A percentile compares a stretch with the other conserved stretches of the same genome.
Evolutionary conservation across 306 rosid genomes (phyloP).

Genomic region (Ammopiptanthus mongolicus): DNA sequence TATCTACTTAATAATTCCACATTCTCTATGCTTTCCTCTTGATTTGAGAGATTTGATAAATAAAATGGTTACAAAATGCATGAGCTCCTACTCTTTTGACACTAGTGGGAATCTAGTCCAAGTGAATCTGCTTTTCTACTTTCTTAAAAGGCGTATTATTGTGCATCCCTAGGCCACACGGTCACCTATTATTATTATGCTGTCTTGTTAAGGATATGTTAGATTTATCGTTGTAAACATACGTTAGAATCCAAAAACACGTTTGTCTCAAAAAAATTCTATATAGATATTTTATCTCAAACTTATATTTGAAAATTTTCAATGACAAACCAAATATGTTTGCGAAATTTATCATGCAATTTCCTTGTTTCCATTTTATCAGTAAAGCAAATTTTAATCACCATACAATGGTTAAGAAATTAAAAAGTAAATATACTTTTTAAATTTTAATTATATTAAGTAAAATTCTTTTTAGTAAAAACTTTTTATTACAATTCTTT

Average conservation of each 20-base stretch:
- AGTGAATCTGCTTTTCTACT: constrained; percentile 16
- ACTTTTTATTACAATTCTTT: too few relatives aligned
- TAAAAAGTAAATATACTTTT: too few relatives aligned
- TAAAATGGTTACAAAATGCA: constrained; percentile 11
- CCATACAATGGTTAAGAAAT: too few relatives aligned
- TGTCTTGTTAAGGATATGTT: too few relatives aligned
- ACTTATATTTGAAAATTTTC: too few relatives aligned
- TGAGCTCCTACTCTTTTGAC: constrained; percentile 23
- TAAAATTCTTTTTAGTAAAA: too few relatives aligned
- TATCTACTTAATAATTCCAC: background rate
- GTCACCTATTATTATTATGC: constrained; percentile 16
- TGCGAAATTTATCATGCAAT: constrained; percentile 1
- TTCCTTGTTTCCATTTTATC: background rate
- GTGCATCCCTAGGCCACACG: constrained; percentile 32
- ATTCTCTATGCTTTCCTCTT: background rate
- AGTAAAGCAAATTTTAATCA: background rate
- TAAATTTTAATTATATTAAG: too few relatives aligned
- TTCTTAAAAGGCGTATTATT: constrained; percentile 38
- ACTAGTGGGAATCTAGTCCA: constrained; percentile 42
- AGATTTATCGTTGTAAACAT: too few relatives aligned
- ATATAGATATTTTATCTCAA: too few relatives aligned
- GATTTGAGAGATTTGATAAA: constrained; percentile 15
- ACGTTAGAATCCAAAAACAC: too few relatives aligned
- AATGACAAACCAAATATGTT: too few relatives aligned
- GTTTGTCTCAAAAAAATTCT: too few relatives aligned